phyloP scores from a whole-genome alignment of 2,329 filamentous ascomycete genomes.

The Botrytis pseudocinerea region DNA sequence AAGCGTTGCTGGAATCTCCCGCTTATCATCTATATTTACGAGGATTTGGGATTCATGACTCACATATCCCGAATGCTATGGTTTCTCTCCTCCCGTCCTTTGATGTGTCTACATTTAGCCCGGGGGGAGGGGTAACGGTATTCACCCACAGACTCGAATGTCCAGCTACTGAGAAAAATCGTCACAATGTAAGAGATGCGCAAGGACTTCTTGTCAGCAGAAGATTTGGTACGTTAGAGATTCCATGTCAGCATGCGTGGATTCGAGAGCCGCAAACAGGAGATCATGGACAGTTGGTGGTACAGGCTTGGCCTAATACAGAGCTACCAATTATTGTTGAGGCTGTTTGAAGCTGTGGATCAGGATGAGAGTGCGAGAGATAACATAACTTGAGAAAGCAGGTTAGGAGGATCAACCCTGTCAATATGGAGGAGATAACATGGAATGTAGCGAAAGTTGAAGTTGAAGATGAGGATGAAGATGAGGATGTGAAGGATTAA shows the following conservation, averaged over 20 bases:
- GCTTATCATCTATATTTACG: background rate
- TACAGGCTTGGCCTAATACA: background rate
- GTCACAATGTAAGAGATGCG: rapidly evolving
- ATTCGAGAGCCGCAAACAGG: background rate
- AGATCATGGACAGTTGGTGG: background rate
- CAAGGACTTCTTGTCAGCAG: background rate
- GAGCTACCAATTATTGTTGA: background rate
- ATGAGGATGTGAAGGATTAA: background rate
- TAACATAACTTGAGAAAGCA: rapidly evolving
- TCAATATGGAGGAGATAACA: background rate
- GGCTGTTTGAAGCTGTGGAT: background rate
- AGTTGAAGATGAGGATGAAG: background rate
- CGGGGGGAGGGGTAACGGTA: background rate
- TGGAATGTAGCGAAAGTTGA: background rate
- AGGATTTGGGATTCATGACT: background rate
- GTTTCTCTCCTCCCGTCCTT: background rate
- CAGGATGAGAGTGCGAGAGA: background rate
- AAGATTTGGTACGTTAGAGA: too few species aligned
- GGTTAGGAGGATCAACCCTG: background rate
- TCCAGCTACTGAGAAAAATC: background rate
- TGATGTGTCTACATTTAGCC: background rate
- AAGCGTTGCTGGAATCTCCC: background rate
- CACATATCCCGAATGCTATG: background rate
- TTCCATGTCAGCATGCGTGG: background rate
- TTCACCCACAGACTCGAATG: rapidly evolving